phyloP scores from a whole-genome alignment of 148 eudicot species.

The Selenicereus undatus region DNA sequence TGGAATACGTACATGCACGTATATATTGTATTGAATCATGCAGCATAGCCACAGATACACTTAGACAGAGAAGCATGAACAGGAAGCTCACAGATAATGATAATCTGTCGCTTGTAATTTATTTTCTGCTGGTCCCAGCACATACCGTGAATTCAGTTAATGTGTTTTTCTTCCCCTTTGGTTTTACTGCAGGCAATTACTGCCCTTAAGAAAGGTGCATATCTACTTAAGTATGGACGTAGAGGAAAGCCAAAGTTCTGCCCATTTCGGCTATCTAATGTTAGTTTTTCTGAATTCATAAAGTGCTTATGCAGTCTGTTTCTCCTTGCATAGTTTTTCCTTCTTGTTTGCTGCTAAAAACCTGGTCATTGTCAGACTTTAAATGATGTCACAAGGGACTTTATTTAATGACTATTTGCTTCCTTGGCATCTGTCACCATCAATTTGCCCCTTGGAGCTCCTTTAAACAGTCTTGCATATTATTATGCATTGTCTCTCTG shows the following conservation, averaged over 20 bases:
- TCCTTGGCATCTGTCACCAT: background rate
- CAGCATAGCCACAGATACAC: background rate
- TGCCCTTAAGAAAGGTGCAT: constrained; percentile 87
- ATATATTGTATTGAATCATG: background rate
- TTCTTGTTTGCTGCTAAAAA: background rate
- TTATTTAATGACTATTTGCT: constrained; percentile 2
- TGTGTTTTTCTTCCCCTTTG: constrained; percentile 15
- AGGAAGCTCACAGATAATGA: background rate
- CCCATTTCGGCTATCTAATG: constrained; percentile 89
- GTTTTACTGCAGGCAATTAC: constrained; percentile 71
- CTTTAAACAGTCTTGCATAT: background rate
- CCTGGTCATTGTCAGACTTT: background rate
- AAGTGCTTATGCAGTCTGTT: background rate
- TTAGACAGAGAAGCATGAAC: background rate
- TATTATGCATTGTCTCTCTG: background rate
- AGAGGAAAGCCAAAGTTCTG: constrained; percentile 89
- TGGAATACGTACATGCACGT: background rate
- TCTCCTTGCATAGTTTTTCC: background rate
- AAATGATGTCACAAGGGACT: background rate
- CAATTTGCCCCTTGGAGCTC: background rate
- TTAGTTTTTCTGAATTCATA: constrained; percentile 31
- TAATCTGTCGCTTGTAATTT: background rate
- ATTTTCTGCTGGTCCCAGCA: constrained; percentile 6
- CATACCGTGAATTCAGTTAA: constrained; percentile 11
- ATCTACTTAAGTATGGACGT: constrained; percentile 84